phyloP scores from a whole-genome alignment of 1,284 basidiomycete genomes.

The Ganoderma meredithae region DNA sequence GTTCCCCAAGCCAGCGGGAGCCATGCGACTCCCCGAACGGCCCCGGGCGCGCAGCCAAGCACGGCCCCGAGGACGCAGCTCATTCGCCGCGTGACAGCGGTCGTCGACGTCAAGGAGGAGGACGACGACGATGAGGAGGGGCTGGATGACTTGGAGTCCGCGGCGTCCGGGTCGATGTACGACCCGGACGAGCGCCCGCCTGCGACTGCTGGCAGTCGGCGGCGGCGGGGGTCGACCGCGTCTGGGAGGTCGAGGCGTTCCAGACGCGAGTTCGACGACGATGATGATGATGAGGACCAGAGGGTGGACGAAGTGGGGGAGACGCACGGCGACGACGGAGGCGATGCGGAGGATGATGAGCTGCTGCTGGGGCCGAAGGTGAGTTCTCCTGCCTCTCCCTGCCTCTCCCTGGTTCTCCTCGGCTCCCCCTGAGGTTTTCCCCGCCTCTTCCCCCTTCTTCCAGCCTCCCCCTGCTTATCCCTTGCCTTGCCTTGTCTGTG shows the following conservation, averaged over 20 bases:
- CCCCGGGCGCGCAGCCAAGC: constrained; percentile 15
- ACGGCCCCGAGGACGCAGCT: constrained; percentile 38
- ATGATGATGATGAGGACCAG: constrained; percentile 30
- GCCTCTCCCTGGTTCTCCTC: too few species aligned
- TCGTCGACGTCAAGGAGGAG: constrained; percentile 53
- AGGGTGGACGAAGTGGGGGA: constrained; percentile 31
- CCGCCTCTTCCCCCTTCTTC: background rate
- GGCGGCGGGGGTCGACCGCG: constrained; percentile 18
- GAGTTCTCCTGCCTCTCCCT: background rate
- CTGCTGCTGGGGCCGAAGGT: constrained; percentile 28
- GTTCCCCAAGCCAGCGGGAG: constrained; percentile 10
- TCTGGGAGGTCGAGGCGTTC: constrained; percentile 14
- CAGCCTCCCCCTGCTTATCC: background rate
- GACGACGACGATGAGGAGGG: constrained; percentile 42
- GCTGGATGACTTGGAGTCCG: constrained; percentile 29
- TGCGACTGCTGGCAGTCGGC: constrained; percentile 8
- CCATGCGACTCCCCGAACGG: constrained; percentile 18
- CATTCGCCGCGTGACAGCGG: constrained; percentile 53
- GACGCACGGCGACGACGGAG: constrained; percentile 32
- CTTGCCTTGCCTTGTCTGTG: background rate
- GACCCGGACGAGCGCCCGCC: constrained; percentile 29
- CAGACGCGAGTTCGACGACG: constrained; percentile 25
- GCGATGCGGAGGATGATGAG: constrained; percentile 26
- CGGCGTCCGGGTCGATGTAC: constrained; percentile 32
- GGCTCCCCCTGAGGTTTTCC: background rate